Percentiles rank a stretch among this genome's conserved stretches.
Conservation (phyloP, 2,329 filamentous ascomycete genomes). For the Orbilia oligospora region DNA sequence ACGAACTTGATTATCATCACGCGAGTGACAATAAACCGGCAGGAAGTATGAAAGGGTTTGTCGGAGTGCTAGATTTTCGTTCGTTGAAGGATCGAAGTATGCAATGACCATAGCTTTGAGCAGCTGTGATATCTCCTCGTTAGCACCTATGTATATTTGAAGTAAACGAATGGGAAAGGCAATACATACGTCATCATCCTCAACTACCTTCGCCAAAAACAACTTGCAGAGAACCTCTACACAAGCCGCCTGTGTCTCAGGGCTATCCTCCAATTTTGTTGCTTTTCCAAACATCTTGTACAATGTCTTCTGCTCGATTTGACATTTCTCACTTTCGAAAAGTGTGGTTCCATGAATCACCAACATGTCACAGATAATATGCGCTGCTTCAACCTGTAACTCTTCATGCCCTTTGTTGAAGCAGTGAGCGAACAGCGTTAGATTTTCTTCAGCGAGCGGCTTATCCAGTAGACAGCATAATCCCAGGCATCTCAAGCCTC, state of each 20-base stretch:
- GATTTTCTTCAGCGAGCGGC: slow-evolving; percentile 90
- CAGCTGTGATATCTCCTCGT: slow-evolving; percentile 68
- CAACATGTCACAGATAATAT: slow-evolving; percentile 93
- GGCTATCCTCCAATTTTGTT: slow-evolving; percentile 79
- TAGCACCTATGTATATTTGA: neutral
- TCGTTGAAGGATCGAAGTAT: slow-evolving; percentile 90
- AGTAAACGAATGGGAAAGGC: neutral
- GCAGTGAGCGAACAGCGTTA: slow-evolving; percentile 94
- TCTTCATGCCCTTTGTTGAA: slow-evolving; percentile 92
- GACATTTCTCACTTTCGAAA: slow-evolving; percentile 72
- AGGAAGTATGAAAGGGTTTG: slow-evolving; percentile 94
- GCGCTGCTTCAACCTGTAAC: slow-evolving; percentile 88
- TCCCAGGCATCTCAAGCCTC: slow-evolving; percentile 88
- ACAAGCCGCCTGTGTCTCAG: slow-evolving; percentile 83
- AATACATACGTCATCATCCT: slow-evolving; percentile 69
- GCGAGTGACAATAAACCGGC: slow-evolving; percentile 91
- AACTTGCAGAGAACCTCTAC: slow-evolving; percentile 88
- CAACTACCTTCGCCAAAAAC: slow-evolving; percentile 83
- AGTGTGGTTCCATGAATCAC: slow-evolving; percentile 88
- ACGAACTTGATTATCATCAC: slow-evolving; percentile 83
- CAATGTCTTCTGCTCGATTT: slow-evolving; percentile 74
- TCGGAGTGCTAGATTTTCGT: slow-evolving; percentile 82
- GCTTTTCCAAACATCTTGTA: slow-evolving; percentile 89
- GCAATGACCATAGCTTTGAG: slow-evolving; percentile 85
- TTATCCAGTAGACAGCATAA: slow-evolving; percentile 92